Evolutionary conservation across 2,329 filamentous ascomycete species (phyloP).

Genomic region (Pseudopithomyces maydicus): DNA sequence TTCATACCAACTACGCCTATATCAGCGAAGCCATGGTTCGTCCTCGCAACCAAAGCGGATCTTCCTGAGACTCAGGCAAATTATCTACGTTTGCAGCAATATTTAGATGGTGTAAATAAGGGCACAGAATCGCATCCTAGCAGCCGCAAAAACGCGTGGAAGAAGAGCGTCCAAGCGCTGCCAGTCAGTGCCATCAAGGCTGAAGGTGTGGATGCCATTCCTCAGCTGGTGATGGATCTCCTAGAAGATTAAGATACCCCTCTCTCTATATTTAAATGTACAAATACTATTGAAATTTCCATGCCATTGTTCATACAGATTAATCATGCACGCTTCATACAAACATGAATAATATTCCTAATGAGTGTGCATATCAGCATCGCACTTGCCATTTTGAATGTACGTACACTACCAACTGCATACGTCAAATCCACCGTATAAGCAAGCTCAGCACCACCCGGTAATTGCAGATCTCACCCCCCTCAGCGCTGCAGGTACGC

Average conservation of each 20-base stretch:
- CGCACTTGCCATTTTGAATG: no score
- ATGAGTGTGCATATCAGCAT: no score
- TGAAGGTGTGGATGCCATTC: conserved; percentile 77
- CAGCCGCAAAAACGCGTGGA: conserved; percentile 66
- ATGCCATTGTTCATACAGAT: neutral
- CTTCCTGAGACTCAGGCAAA: conserved; percentile 78
- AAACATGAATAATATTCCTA: no score
- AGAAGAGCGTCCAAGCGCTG: conserved; percentile 64
- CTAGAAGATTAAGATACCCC: conserved; percentile 49
- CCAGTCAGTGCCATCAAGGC: conserved; percentile 90
- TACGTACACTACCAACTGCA: neutral
- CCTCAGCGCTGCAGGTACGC: neutral
- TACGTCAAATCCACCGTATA: neutral
- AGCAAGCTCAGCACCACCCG: neutral
- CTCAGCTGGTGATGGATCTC: conserved; percentile 73
- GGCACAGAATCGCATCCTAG: conserved; percentile 75
- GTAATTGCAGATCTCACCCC: neutral
- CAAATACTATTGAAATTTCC: neutral
- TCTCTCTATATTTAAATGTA: neutral
- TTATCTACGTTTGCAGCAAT: conserved; percentile 70
- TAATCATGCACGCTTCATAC: neutral
- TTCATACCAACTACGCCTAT: conserved; percentile 69
- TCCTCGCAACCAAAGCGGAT: conserved; percentile 92
- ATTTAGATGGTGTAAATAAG: conserved; percentile 69
- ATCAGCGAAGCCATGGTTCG: conserved; percentile 95